Evolutionary conservation across 305 asterid species (phyloP).

Genomic region (Withania somnifera): DNA sequence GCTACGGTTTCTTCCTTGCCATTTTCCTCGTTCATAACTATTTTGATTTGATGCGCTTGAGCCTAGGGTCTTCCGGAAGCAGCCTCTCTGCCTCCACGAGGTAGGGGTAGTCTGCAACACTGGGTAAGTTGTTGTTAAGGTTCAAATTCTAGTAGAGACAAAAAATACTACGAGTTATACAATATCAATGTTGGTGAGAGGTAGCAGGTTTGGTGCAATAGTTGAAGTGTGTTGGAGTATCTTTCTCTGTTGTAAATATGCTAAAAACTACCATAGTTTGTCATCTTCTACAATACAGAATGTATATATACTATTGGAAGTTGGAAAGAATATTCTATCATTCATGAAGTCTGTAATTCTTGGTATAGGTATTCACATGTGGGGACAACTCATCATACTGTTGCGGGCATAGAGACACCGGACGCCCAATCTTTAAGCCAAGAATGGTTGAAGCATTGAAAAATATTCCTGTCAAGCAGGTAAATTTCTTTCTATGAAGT

Average conservation of each 20-base stretch:
- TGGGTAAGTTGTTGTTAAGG: no score
- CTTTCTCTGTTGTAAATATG: neutral
- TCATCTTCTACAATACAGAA: neutral
- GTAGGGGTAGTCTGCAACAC: no score
- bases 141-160: neutral
- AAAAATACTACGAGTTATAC: neutral
- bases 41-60: no score
- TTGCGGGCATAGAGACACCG: slow-evolving; percentile 66
- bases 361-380: slow-evolving; percentile 65
- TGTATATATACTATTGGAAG: neutral
- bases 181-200: neutral
- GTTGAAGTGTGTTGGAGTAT: neutral
- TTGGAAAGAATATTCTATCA: neutral
- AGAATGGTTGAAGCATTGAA: slow-evolving; percentile 60
- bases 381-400: slow-evolving; percentile 81
- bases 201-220: neutral
- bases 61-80: no score
- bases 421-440: slow-evolving; percentile 69
- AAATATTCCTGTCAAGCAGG: slow-evolving; percentile 71
- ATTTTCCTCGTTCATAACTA: no score
- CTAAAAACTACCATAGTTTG: neutral
- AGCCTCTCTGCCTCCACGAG: no score
- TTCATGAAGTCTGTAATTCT: slow-evolving; percentile 10
- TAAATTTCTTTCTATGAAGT: slow-evolving; percentile 1
- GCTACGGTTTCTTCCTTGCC: no score